Evolutionary conservation across 2,329 filamentous ascomycete species (phyloP), one percentile per base, ranked within the genome.

Genomic region (Cercospora berteroae): DNA sequence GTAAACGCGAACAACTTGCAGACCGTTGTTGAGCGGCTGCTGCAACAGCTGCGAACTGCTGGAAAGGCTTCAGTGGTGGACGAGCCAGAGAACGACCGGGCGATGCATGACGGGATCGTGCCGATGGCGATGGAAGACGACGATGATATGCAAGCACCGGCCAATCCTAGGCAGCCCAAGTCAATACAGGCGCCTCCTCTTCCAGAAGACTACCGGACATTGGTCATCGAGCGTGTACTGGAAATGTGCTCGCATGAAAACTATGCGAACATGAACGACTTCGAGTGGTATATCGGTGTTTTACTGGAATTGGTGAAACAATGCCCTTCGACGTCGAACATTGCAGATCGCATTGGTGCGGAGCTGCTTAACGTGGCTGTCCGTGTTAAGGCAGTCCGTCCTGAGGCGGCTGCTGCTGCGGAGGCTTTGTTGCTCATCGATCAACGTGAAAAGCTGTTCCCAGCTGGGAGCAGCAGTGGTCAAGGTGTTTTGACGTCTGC

Each of bases 201-300:
- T 7, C 93, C 95, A 0, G 90, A 94, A 68, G 92, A 96, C 71
- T 99, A 98, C 78, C 89, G 89, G 61, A 83, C 89, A 42, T 92
- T 92, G 73, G 92, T 97, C 20, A 92, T 98, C 62, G 86, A 86
- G 65, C 87, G 91, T 67, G 93, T 98, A 68, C 79, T 98, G 10
- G 88, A 89, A 68, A 96, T 99, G 88, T 98, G 94, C 78, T 92
- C 93, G 8, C 88, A 89, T 71, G 90, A 94, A 71, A 97, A 93
- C 69, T 99, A 98, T 78, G 86, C 87, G 44, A 92, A 93, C 75
- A 84, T 99, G 58, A 82, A 86, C 62, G 94, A 99, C 77, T 99
- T 99, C 78, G 94, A 97, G 72, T 99, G 95, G 95, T 98, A 98
- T 78, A 90, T 98, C 71, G 92, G 95, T 72, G 88, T 97, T 29